A percentile compares a stretch with the other conserved stretches of the same genome.
These are phyloP conservation scores for Maudiozyma turicensis DNA, from an alignment of 805 yeast species.

Conservation along the genomic window DNA sequence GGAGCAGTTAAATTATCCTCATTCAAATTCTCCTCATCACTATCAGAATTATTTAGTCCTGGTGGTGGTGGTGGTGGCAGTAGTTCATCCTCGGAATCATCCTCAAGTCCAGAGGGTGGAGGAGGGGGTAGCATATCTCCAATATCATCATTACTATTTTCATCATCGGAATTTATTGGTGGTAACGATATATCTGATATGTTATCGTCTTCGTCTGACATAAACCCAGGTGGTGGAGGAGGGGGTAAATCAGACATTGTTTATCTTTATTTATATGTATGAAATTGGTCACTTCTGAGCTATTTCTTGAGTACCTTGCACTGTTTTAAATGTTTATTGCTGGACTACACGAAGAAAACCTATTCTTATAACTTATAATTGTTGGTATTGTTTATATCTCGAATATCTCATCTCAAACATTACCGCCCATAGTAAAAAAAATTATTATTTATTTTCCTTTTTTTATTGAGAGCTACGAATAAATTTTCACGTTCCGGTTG, in stretches of 20 bases:
- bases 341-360: too few species aligned
- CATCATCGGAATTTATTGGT: slow-evolving; percentile 6
- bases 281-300: too few species aligned
- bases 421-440: too few species aligned
- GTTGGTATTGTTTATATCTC: too few species aligned
- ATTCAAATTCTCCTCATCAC: not conserved
- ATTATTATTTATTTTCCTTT: too few species aligned
- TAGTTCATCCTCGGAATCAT: not conserved
- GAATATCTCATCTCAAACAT: too few species aligned
- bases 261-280: not conserved
- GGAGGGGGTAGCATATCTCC: slow-evolving; percentile 25
- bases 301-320: too few species aligned
- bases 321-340: too few species aligned
- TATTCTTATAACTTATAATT: too few species aligned
- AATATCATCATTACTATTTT: slow-evolving; percentile 1
- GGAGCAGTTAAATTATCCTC: not conserved
- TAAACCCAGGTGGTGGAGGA: slow-evolving; percentile 27
- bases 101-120: slow-evolving; percentile 21
- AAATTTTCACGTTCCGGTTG: too few species aligned
- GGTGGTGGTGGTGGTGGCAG: slow-evolving; percentile 29
- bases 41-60: slow-evolving; percentile 4
- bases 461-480: too few species aligned
- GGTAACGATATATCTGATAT: slow-evolving; percentile 23
- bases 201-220: slow-evolving; percentile 20
- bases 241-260: slow-evolving; percentile 20